Percentiles rank a stretch among this genome's conserved stretches.
Evolutionary conservation across 2,329 filamentous ascomycete species (phyloP).

Genomic region (Diaporthe humulicola): DNA sequence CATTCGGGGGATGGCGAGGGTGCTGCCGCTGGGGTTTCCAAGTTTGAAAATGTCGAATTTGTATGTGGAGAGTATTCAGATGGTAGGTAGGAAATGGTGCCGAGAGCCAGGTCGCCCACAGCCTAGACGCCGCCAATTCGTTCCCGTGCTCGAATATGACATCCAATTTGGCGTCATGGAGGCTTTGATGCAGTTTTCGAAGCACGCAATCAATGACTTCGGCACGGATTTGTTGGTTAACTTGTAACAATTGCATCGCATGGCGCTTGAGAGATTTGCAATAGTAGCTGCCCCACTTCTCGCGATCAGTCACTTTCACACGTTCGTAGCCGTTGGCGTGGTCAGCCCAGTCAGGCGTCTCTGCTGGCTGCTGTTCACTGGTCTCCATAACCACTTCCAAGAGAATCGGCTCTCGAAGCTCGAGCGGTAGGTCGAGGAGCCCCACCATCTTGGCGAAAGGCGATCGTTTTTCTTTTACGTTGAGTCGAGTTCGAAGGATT

Average conservation of each 20-base stretch:
- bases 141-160: fast-evolving
- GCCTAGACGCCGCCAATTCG: fast-evolving
- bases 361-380: not conserved
- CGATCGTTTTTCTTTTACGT: not conserved
- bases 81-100: not conserved
- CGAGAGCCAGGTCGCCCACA: not conserved
- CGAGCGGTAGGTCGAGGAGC: not conserved
- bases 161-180: not conserved
- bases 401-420: slow-evolving; percentile 10
- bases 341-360: fast-evolving
- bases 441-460: not conserved
- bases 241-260: not conserved
- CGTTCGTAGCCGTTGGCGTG: not conserved
- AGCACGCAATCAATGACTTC: not conserved
- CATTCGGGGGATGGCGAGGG: fast-evolving
- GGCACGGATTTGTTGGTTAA: not conserved
- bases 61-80: not conserved
- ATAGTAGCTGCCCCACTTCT: fast-evolving
- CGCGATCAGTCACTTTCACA: too few species aligned
- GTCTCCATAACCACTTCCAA: not conserved
- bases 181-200: not conserved
- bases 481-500: not conserved
- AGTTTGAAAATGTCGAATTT: not conserved
- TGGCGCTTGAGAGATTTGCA: not conserved
- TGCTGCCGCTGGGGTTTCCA: too few species aligned